Percentiles rank a stretch among this genome's conserved stretches.
These are phyloP conservation scores for Stereocaulon alpinum DNA, from an alignment of 495 filamentous ascomycete species.

Conservation along the genomic window DNA sequence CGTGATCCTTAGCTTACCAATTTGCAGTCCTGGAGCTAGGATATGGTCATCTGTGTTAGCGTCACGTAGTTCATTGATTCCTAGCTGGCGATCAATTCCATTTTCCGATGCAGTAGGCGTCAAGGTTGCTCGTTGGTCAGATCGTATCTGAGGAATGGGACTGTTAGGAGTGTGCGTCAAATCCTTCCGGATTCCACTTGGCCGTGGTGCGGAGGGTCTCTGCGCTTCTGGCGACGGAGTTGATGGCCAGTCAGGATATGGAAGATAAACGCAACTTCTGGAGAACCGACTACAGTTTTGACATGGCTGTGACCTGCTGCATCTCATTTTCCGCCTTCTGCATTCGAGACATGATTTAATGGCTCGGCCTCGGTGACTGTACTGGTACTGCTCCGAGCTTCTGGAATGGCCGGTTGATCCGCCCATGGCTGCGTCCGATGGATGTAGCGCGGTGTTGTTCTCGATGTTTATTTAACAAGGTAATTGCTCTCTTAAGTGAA, in stretches of 20 bases:
- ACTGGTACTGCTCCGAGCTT: neutral
- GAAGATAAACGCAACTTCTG: slow-evolving; percentile 11
- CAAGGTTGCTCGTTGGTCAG: neutral
- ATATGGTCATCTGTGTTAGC: slow-evolving; percentile 41
- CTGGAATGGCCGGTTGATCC: neutral
- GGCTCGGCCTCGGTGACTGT: slow-evolving; percentile 5
- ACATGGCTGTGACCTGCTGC: slow-evolving; percentile 15
- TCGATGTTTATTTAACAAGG: neutral
- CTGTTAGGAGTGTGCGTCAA: neutral
- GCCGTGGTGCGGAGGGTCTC: neutral
- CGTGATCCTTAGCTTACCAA: slow-evolving; percentile 57
- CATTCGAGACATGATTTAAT: slow-evolving; percentile 17
- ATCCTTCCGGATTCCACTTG: neutral
- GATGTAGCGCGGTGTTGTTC: neutral
- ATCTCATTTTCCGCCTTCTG: slow-evolving; percentile 16
- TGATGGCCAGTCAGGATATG: slow-evolving; percentile 8
- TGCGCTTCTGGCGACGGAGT: neutral
- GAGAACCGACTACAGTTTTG: slow-evolving; percentile 15
- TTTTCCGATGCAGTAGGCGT: neutral
- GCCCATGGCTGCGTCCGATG: neutral
- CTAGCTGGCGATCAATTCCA: neutral
- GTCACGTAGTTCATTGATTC: slow-evolving; percentile 13
- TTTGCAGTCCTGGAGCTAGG: slow-evolving; percentile 51
- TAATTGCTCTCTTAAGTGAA: neutral
- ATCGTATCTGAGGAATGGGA: neutral